Percentiles rank a stretch among this genome's conserved stretches.
Evolutionary conservation across 2,329 filamentous ascomycete species (phyloP).

Genomic region (Aspergillus sp.): DNA sequence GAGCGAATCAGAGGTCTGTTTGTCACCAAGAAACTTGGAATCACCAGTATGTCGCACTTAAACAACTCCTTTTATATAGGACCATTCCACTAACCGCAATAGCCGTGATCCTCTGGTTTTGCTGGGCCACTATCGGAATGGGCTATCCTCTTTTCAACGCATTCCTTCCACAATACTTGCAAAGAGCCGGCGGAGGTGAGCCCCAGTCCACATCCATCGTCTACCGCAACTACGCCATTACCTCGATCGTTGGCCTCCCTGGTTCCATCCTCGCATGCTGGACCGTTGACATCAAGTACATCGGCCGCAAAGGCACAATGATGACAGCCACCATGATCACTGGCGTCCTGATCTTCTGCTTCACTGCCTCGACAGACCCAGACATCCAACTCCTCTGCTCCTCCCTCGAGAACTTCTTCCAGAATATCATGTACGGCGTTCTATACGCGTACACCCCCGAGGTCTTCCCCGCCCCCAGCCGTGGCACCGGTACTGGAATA

Average conservation of each 20-base stretch:
- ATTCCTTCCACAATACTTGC: slow-evolving; percentile 84
- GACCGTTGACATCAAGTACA: slow-evolving; percentile 68
- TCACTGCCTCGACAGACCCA: slow-evolving; percentile 51
- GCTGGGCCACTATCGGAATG: slow-evolving; percentile 81
- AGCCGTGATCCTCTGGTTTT: slow-evolving; percentile 66
- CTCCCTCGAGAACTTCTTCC: slow-evolving; percentile 59
- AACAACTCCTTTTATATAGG: slow-evolving; percentile 46
- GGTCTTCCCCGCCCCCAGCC: slow-evolving; percentile 56
- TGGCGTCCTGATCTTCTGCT: slow-evolving; percentile 56
- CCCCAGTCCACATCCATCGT: slow-evolving; percentile 40
- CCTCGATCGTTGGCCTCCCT: slow-evolving; percentile 72
- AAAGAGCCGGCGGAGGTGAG: slow-evolving; percentile 51
- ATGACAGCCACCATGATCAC: slow-evolving; percentile 52
- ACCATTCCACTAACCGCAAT: slow-evolving; percentile 13
- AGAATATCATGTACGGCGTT: slow-evolving; percentile 58
- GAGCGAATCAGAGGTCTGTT: slow-evolving; percentile 67
- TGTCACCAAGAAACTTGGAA: slow-evolving; percentile 46
- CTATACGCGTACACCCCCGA: slow-evolving; percentile 61
- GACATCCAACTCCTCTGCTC: slow-evolving; percentile 52
- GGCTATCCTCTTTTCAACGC: slow-evolving; percentile 87
- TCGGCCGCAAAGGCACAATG: slow-evolving; percentile 60
- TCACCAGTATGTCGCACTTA: slow-evolving; percentile 45
- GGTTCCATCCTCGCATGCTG: slow-evolving; percentile 73
- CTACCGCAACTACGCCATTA: slow-evolving; percentile 83
- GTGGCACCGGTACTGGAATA: slow-evolving; percentile 56